Percentiles rank a stretch among this genome's conserved stretches.
phyloP scores from a whole-genome alignment of 495 filamentous ascomycete genomes.

The Penicillium egyptiacum region DNA sequence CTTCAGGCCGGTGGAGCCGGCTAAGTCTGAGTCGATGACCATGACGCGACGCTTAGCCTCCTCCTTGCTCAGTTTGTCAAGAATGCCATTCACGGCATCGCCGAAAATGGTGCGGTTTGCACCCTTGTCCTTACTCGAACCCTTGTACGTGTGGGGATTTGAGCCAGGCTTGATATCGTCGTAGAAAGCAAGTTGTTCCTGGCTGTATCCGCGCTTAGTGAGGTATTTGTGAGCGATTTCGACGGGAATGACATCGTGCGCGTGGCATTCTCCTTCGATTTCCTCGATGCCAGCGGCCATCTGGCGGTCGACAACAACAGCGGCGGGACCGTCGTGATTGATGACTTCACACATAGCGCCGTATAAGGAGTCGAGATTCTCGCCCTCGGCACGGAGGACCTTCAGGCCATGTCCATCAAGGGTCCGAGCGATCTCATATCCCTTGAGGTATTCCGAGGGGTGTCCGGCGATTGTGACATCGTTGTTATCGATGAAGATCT shows the following conservation, averaged over 20 bases:
- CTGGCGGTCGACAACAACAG: constrained; percentile 35
- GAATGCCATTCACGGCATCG: constrained; percentile 40
- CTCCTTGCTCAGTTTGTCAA: constrained; percentile 39
- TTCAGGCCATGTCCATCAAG: constrained; percentile 38
- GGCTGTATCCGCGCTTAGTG: constrained; percentile 38
- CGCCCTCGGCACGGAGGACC: constrained; percentile 36
- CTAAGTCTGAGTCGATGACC: constrained; percentile 46
- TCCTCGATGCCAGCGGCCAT: constrained; percentile 41
- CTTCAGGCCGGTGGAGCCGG: constrained; percentile 43
- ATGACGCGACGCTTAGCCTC: constrained; percentile 42
- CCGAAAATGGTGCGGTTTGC: constrained; percentile 40
- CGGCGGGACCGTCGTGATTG: constrained; percentile 35
- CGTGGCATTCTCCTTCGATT: constrained; percentile 36
- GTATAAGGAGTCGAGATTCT: constrained; percentile 39
- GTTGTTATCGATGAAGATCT: constrained; percentile 46
- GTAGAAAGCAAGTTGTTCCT: constrained; percentile 39
- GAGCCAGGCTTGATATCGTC: constrained; percentile 39
- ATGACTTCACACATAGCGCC: constrained; percentile 34
- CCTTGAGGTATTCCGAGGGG: constrained; percentile 38
- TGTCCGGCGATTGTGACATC: constrained; percentile 45
- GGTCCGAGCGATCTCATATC: constrained; percentile 34
- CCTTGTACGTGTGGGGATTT: constrained; percentile 39
- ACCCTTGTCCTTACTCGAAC: constrained; percentile 38
- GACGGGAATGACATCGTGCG: constrained; percentile 42
- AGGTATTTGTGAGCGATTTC: constrained; percentile 43